These are phyloP conservation scores for Platanthera zijinensis DNA, from an alignment of 106 monocot species.

Conservation along the genomic window DNA sequence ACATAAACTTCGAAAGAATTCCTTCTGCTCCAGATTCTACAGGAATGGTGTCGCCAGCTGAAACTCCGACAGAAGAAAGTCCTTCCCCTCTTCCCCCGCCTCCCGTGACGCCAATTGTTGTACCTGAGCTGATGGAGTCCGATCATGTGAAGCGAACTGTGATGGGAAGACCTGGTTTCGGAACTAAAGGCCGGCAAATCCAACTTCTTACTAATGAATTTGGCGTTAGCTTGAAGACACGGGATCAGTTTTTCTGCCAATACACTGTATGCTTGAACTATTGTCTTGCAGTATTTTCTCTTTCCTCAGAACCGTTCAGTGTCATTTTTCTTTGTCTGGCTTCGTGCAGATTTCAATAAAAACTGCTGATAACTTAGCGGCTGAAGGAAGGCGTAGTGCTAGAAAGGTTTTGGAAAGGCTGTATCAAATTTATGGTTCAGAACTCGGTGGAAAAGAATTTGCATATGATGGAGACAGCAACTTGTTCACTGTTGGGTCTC, in stretches of 20 bases:
- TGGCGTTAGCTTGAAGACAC: slow-evolving; percentile 11
- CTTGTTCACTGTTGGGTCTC: slow-evolving; percentile 59
- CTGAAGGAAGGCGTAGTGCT: slow-evolving; percentile 45
- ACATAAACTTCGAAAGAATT: too few species aligned
- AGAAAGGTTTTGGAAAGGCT: slow-evolving; percentile 59
- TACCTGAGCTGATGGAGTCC: slow-evolving; percentile 8
- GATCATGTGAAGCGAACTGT: slow-evolving; percentile 16
- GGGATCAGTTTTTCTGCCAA: slow-evolving; percentile 34
- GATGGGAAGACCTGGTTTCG: slow-evolving; percentile 37
- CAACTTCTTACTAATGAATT: slow-evolving; percentile 44
- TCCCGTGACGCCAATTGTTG: not conserved
- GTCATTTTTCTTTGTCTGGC: not conserved
- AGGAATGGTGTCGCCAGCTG: not conserved
- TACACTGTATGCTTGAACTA: slow-evolving; percentile 34
- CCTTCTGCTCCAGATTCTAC: not conserved
- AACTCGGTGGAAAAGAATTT: slow-evolving; percentile 59
- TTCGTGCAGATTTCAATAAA: slow-evolving; percentile 44
- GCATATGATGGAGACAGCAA: slow-evolving; percentile 76
- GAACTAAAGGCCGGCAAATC: slow-evolving; percentile 24
- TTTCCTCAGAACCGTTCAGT: not conserved
- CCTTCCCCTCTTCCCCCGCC: slow-evolving; percentile 4
- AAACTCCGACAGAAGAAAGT: slow-evolving; percentile 1
- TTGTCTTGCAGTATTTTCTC: not conserved
- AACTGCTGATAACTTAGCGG: slow-evolving; percentile 32
- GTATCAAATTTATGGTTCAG: slow-evolving; percentile 43